Conservation (phyloP, 1,139 yeast genomes). For the Pichia inconspicua region DNA sequence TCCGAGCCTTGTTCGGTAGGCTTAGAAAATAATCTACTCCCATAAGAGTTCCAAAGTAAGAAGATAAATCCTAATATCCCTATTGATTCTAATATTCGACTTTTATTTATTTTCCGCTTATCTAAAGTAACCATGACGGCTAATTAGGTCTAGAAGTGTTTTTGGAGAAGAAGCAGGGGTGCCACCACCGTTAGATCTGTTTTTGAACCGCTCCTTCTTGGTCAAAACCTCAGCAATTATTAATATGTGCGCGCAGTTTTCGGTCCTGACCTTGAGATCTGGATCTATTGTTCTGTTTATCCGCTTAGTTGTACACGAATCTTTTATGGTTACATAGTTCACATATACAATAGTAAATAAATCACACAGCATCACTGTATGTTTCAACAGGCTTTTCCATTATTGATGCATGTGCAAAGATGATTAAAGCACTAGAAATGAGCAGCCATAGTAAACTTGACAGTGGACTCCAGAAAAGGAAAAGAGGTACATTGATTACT, state of each 20-base stretch:
- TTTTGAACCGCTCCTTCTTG: too few relatives aligned
- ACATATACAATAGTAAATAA: neutral
- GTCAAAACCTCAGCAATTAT: too few relatives aligned
- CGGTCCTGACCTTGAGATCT: too few relatives aligned
- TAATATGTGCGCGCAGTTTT: too few relatives aligned
- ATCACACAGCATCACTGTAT: conserved; percentile 63
- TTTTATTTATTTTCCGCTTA: neutral
- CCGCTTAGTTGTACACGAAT: too few relatives aligned
- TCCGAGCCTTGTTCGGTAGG: neutral
- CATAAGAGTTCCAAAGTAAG: conserved; percentile 1
- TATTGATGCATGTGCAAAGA: conserved; percentile 79
- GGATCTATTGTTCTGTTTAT: too few relatives aligned
- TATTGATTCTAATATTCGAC: neutral
- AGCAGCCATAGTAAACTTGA: conserved; percentile 88
- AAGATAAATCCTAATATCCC: neutral
- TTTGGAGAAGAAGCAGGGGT: too few relatives aligned
- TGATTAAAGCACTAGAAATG: conserved; percentile 75
- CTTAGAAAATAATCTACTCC: neutral
- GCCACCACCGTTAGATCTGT: too few relatives aligned
- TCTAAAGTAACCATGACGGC: neutral
- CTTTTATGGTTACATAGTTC: neutral
- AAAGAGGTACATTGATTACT: conserved; percentile 54
- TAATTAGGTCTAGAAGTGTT: too few relatives aligned
- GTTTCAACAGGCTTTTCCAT: conserved; percentile 96
- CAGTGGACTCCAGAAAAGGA: conserved; percentile 82